Evolutionary conservation across 2,329 filamentous ascomycete genomes (phyloP).

Genomic region (Alternaria viburni): DNA sequence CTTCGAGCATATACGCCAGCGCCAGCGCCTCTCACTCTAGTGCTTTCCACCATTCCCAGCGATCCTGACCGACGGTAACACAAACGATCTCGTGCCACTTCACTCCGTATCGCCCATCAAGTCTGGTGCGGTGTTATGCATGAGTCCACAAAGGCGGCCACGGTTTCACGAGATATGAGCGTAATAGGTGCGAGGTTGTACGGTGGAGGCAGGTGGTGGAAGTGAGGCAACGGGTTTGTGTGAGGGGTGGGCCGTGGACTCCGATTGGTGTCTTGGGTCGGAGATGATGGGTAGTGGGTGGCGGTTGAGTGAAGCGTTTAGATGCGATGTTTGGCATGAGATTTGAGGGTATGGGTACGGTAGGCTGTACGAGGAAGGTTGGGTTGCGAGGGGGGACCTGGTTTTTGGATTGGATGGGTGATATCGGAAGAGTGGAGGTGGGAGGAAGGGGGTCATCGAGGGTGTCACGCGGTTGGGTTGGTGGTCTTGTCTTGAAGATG

Average conservation of each 20-base stretch:
- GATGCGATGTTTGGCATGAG: background rate
- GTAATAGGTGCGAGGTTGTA: background rate
- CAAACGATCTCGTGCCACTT: constrained; percentile 5
- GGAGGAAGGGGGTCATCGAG: background rate
- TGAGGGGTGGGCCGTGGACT: constrained; percentile 21
- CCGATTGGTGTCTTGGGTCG: constrained; percentile 37
- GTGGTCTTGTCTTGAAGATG: background rate
- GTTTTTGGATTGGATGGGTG: background rate
- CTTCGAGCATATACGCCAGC: background rate
- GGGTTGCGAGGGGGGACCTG: background rate
- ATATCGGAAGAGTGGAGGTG: background rate
- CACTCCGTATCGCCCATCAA: background rate
- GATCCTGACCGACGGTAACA: background rate
- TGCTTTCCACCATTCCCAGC: background rate
- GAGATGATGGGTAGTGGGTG: constrained; percentile 2
- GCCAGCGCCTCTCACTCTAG: background rate
- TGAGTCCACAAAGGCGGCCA: background rate
- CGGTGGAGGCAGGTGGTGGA: background rate
- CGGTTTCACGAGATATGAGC: background rate
- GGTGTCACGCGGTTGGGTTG: background rate
- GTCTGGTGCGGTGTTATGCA: background rate
- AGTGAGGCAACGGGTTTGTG: constrained; percentile 12
- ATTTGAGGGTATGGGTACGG: constrained; percentile 13
- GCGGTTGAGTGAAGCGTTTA: background rate
- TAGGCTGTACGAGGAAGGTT: constrained; percentile 18